A percentile compares a stretch with the other conserved stretches of the same genome.
These are phyloP conservation scores for Ogataea nitratoaversa DNA, from an alignment of 805 yeast species.

Conservation along the genomic window DNA sequence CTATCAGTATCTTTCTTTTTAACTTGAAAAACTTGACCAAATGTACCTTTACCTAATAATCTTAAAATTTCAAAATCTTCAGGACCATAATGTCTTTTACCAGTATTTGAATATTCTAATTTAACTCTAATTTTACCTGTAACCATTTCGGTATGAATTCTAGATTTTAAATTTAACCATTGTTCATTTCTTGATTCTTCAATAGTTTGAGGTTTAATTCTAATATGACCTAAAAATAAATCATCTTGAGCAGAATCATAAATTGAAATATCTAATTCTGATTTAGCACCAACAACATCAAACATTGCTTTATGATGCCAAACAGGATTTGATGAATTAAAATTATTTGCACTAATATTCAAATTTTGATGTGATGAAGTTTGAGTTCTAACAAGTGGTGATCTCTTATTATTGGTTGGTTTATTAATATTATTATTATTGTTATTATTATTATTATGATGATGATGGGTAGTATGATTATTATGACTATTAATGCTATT, in stretches of 20 bases:
- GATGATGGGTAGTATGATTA: background rate
- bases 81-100: conserved; percentile 83
- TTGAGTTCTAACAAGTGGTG: conserved; percentile 25
- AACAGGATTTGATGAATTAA: conserved; percentile 54
- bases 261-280: conserved; percentile 85
- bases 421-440: conserved; percentile 11
- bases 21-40: conserved; percentile 97
- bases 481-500: background rate
- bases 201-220: conserved; percentile 60
- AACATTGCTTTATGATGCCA: conserved; percentile 94
- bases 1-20: conserved; percentile 84
- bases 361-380: conserved; percentile 24
- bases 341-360: conserved; percentile 20
- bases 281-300: conserved; percentile 81
- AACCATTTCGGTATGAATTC: conserved; percentile 72
- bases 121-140: conserved; percentile 74
- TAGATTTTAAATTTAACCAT: conserved; percentile 73
- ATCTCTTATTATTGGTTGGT: conserved; percentile 21
- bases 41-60: conserved; percentile 91
- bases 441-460: conserved; percentile 1
- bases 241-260: conserved; percentile 84
- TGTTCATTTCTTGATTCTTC: conserved; percentile 45
- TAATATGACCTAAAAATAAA: conserved; percentile 79
- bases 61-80: conserved; percentile 90
- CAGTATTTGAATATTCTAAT: conserved; percentile 65